Base-by-base conservation (phyloP, 1,284 basidiomycete genomes). In the Cutaneotrichosporon sp. region DNA sequence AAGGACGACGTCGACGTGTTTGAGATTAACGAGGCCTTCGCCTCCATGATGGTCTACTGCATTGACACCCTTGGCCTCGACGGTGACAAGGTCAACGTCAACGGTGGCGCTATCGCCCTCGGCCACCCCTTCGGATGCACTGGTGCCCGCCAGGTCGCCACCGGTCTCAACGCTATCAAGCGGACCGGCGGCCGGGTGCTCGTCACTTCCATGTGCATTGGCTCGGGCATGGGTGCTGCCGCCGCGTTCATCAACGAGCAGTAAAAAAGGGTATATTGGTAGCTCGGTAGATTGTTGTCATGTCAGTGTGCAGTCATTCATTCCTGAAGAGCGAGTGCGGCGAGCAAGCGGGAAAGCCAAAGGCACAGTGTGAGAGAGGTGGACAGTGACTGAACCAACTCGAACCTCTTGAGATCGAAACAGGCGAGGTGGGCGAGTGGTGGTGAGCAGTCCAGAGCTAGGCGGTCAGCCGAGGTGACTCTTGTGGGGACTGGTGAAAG, bases 131-230 rank as follows among this genome's bases (percentile, higher is more conserved):
- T 82, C 86, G 88, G 92, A 63, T 89, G 89, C 73, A 97, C 94
- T 31, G 94, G 94, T 70, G 88, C 88, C 9, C 85, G 94, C 57
- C 90, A 95, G 79, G 84, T 97, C 57, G 92, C 89, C 14, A 97
- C 95, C 0, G 92, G 90, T 10, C 82, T 97, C 36, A 86, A 90
- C 68, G 92, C 94, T 74, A 83, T 96, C 51, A 83, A 87, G 69
- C 85, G 92, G 65, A 85, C 90, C 66, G 84, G 88, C 59, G 88
- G 88, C 69, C 92, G 92, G 86, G 88, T 92, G 61, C 92, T 96
- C 70, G 89, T 92, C 53, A 92, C 92, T 1, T 90, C 88, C 72
- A 98, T 98, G 96, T 98, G 96, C 80, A 91, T 97, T 73, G 95
- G 94, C 21, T 87, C 86, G 40, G 92, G 92, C 46, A 96, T 97